Conservation (phyloP, 2,329 filamentous ascomycete species). For the Colletotrichum euphorbiae region DNA sequence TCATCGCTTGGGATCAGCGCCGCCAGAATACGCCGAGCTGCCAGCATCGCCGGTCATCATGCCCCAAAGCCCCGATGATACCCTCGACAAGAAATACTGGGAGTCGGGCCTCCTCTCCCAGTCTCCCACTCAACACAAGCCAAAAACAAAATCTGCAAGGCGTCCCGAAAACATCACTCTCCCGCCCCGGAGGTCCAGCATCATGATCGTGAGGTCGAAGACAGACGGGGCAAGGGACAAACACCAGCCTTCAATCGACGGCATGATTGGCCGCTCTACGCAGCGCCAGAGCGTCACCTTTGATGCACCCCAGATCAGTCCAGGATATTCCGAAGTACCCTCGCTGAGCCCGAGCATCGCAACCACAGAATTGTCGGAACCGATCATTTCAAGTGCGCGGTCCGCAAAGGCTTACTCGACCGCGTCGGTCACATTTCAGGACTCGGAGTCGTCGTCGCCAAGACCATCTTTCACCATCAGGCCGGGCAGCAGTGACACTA, state of each 20-base stretch:
- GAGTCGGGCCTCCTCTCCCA: not conserved
- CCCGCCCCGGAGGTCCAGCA: slow-evolving; percentile 13
- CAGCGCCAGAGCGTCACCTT: slow-evolving; percentile 8
- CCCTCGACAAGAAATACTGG: slow-evolving; percentile 19
- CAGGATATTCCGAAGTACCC: slow-evolving; percentile 36
- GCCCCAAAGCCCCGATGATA: slow-evolving; percentile 22
- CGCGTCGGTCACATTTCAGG: slow-evolving; percentile 45
- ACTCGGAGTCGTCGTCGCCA: slow-evolving; percentile 30
- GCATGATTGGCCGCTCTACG: slow-evolving; percentile 32
- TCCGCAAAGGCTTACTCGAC: slow-evolving; percentile 47
- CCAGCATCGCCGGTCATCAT: slow-evolving; percentile 23
- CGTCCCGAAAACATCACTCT: slow-evolving; percentile 33
- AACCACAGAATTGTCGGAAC: slow-evolving; percentile 47
- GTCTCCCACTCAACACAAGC: not conserved
- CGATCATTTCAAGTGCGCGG: slow-evolving; percentile 48
- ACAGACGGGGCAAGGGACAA: not conserved
- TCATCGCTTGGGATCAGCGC: slow-evolving; percentile 8
- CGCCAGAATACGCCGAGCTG: slow-evolving; percentile 36
- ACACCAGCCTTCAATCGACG: slow-evolving; percentile 26
- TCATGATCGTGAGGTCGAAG: slow-evolving; percentile 7
- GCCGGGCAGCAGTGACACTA: slow-evolving; percentile 31
- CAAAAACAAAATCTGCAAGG: not conserved
- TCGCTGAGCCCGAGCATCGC: slow-evolving; percentile 50
- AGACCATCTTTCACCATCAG: slow-evolving; percentile 27
- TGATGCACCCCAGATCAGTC: slow-evolving; percentile 30